These are phyloP conservation scores for Clarireedia paspali DNA, from an alignment of 2,329 filamentous ascomycete species.

Conservation along the genomic window DNA sequence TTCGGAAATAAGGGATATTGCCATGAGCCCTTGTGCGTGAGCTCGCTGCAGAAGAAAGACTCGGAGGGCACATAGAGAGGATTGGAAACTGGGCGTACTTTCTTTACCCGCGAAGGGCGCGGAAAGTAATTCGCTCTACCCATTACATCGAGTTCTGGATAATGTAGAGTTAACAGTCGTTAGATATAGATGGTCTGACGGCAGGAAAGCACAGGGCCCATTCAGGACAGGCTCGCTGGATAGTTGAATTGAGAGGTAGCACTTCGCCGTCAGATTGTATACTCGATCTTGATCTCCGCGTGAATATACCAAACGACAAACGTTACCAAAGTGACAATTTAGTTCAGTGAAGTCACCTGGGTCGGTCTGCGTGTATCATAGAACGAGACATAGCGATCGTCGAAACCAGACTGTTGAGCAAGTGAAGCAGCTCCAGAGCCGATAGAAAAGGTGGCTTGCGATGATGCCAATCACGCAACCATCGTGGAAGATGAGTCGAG, in stretches of 20 bases:
- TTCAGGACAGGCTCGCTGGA: too few species aligned
- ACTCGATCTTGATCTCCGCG: neutral
- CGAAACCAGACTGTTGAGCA: too few species aligned
- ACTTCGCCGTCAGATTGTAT: too few species aligned
- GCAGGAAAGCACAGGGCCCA: too few species aligned
- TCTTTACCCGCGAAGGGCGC: neutral
- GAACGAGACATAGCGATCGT: neutral
- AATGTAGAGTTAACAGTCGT: neutral
- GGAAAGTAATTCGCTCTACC: neutral
- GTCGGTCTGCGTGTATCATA: neutral
- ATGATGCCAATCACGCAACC: too few species aligned
- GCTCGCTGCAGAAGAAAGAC: neutral
- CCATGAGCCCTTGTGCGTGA: neutral
- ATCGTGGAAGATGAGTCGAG: too few species aligned
- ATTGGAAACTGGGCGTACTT: conserved; percentile 5
- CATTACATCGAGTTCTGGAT: neutral
- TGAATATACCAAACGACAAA: too few species aligned
- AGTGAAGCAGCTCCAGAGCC: too few species aligned
- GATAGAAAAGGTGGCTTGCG: too few species aligned
- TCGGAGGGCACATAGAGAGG: neutral
- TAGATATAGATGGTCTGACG: too few species aligned
- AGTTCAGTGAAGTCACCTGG: neutral
- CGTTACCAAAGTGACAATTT: neutral
- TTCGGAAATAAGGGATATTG: neutral
- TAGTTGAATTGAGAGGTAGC: too few species aligned